phyloP scores from a whole-genome alignment of 108 stramenopile genomes.

The Cyclotella sp. region DNA sequence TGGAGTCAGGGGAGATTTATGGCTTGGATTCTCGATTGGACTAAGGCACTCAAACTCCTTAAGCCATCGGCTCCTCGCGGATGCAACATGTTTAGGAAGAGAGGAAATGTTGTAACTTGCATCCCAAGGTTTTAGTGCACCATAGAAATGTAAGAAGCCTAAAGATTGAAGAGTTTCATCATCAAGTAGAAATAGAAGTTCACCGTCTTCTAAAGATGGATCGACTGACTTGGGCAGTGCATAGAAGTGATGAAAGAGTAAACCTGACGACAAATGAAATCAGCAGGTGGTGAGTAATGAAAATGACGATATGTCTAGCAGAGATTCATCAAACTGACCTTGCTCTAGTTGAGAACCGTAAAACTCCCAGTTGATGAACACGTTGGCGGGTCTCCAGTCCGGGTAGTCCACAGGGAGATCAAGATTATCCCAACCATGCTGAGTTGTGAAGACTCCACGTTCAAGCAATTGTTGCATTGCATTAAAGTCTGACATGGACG shows the following conservation, averaged over 20 bases:
- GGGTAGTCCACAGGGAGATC: background rate
- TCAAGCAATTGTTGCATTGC: background rate
- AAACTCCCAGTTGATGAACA: background rate
- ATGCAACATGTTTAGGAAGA: background rate
- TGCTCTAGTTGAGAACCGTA: background rate
- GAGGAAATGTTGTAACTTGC: background rate
- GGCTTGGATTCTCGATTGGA: background rate
- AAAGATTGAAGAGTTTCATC: background rate
- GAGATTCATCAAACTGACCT: no score
- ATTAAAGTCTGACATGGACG: background rate
- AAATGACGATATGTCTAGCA: no score
- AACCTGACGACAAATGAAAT: background rate
- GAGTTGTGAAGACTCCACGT: background rate
- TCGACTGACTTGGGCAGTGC: background rate
- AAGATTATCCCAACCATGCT: conserved; percentile 3
- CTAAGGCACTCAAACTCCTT: background rate
- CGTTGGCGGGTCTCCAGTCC: background rate
- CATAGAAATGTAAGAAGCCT: conserved; percentile 3
- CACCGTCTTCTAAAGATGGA: background rate
- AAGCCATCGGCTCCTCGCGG: background rate
- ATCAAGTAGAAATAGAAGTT: background rate
- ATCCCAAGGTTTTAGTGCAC: background rate
- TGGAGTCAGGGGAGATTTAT: background rate
- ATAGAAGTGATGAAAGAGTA: background rate
- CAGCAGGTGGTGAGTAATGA: no score